Conservation (phyloP, 139 green algal genomes). For the Micractinium conductrix region DNA sequence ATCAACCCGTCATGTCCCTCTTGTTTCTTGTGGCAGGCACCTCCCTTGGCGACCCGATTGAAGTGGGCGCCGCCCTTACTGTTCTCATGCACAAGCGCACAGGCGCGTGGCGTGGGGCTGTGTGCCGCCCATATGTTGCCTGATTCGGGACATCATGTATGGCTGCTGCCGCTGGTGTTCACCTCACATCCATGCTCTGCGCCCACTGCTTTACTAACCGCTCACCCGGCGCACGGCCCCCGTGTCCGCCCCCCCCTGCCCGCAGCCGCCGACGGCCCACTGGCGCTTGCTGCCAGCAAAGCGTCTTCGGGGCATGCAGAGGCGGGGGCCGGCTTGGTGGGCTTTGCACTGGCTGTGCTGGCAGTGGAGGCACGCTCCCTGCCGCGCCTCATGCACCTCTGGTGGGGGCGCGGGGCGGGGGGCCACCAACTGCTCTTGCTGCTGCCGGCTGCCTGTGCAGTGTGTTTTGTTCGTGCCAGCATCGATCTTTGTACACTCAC, state of each 20-base stretch:
- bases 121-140: too few relatives aligned
- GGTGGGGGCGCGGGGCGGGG: not conserved
- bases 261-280: constrained; percentile 9
- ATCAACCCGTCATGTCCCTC: too few relatives aligned
- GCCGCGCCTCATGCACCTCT: constrained; percentile 10
- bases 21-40: too few relatives aligned
- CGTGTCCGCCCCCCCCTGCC: too few relatives aligned
- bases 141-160: too few relatives aligned
- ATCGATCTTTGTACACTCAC: not conserved
- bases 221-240: too few relatives aligned
- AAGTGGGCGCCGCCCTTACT: constrained; percentile 51
- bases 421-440: not conserved
- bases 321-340: constrained; percentile 71
- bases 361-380: not conserved
- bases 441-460: too few relatives aligned
- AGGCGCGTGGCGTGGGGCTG: not conserved
- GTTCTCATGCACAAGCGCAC: constrained; percentile 47
- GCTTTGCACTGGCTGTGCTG: constrained; percentile 40
- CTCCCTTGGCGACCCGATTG: constrained; percentile 67
- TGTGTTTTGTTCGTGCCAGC: not conserved
- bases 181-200: too few relatives aligned
- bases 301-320: constrained; percentile 77
- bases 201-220: too few relatives aligned
- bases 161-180: too few relatives aligned
- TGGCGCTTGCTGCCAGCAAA: constrained; percentile 74